Percentiles rank a stretch among this genome's conserved stretches.
These are phyloP conservation scores for Aspergillus sclerotioniger DNA, from an alignment of 495 filamentous ascomycete genomes.

Conservation along the genomic window DNA sequence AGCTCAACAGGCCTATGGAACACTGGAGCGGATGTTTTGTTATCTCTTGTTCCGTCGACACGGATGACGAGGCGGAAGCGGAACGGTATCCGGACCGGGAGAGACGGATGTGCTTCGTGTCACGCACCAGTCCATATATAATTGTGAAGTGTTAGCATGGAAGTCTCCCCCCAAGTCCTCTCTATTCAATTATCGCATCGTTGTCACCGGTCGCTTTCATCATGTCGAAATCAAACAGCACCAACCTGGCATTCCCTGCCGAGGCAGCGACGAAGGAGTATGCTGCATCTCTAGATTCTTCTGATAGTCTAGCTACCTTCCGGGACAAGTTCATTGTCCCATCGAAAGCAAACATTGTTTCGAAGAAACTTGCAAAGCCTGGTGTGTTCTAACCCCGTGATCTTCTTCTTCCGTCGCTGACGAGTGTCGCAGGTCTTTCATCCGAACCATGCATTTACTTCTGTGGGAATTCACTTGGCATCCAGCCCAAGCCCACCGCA, in stretches of 20 bases:
- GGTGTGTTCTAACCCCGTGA: constrained; percentile 22
- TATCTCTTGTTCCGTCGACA: not conserved
- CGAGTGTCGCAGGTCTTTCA: constrained; percentile 34
- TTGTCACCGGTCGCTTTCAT: not conserved
- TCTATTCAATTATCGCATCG: not conserved
- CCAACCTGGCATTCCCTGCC: constrained; percentile 36
- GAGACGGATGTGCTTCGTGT: not conserved
- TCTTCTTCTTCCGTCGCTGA: constrained; percentile 10
- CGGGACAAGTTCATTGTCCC: constrained; percentile 82
- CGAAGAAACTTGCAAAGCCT: constrained; percentile 57
- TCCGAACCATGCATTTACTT: constrained; percentile 69
- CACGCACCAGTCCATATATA: not conserved
- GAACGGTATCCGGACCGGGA: constrained; percentile 18
- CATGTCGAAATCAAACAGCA: constrained; percentile 21
- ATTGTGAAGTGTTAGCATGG: not conserved
- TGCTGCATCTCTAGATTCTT: constrained; percentile 62
- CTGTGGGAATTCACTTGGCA: constrained; percentile 91
- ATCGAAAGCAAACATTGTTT: constrained; percentile 71
- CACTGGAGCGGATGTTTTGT: not conserved
- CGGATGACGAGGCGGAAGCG: constrained; percentile 24
- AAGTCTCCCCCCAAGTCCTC: not conserved
- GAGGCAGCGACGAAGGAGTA: constrained; percentile 49
- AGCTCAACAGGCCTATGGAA: not conserved
- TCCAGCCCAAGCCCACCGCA: constrained; percentile 75
- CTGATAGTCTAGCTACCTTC: constrained; percentile 65